A percentile compares a stretch with the other conserved stretches of the same genome.
Conservation (phyloP, 2,329 filamentous ascomycete species). For the Coniochaeta hoffmannii region DNA sequence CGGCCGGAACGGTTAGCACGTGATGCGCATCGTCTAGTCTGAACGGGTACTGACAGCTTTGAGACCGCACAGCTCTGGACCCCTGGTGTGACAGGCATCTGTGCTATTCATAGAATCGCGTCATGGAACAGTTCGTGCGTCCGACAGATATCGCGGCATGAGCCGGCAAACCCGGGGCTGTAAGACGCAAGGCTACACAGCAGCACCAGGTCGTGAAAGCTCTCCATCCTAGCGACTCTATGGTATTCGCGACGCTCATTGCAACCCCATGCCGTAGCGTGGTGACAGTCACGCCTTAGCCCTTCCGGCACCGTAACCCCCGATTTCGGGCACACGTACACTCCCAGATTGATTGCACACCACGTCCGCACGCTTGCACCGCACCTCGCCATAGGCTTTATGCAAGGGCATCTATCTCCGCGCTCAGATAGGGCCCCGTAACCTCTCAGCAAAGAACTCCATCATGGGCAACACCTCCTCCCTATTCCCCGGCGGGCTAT, state of each 20-base stretch:
- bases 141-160: background rate
- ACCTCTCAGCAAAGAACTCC: constrained; percentile 66
- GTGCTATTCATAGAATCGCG: background rate
- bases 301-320: too few species aligned
- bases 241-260: too few species aligned
- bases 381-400: too few species aligned
- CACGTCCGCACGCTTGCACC: too few species aligned
- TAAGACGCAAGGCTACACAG: background rate
- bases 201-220: too few species aligned
- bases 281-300: too few species aligned
- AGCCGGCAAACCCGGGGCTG: background rate
- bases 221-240: too few species aligned
- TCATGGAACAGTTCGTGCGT: background rate
- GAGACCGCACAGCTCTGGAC: background rate
- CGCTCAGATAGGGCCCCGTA: constrained; percentile 27
- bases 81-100: background rate
- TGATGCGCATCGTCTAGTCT: background rate
- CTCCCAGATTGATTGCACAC: too few species aligned
- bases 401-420: too few species aligned
- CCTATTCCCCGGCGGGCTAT: constrained; percentile 73
- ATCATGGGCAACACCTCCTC: constrained; percentile 90
- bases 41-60: background rate
- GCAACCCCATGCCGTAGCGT: too few species aligned
- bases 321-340: too few species aligned
- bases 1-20: background rate